A percentile compares a stretch with the other conserved stretches of the same genome.
Conservation (phyloP, 768 basidiomycete genomes). For the Paxillus involutus region DNA sequence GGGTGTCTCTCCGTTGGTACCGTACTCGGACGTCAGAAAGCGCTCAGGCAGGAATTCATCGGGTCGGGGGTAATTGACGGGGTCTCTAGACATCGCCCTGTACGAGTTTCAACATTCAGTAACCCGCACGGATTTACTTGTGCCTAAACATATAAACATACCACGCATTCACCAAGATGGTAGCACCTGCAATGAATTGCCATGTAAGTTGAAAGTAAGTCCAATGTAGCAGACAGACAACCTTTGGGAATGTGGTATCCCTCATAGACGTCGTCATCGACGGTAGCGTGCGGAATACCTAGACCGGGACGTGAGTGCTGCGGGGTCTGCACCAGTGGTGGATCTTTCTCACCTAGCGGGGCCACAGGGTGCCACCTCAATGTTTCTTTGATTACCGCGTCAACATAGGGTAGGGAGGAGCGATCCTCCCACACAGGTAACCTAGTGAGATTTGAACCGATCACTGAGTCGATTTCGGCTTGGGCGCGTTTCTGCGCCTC, state of each 20-base stretch:
- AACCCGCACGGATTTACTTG: no score
- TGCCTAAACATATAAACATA: not conserved
- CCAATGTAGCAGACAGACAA: not conserved
- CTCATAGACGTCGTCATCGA: slow-evolving; percentile 39
- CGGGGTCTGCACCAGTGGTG: no score
- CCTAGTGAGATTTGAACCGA: slow-evolving; percentile 4
- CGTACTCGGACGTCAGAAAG: slow-evolving; percentile 12
- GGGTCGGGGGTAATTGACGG: slow-evolving; percentile 33
- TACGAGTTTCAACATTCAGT: not conserved
- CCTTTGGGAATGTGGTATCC: slow-evolving; percentile 48
- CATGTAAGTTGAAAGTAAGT: not conserved
- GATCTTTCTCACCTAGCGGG: slow-evolving; percentile 6
- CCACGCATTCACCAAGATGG: slow-evolving; percentile 4
- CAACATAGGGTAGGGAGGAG: slow-evolving; percentile 5
- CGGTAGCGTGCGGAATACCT: slow-evolving; percentile 27
- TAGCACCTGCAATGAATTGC: not conserved
- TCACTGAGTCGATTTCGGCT: slow-evolving; percentile 12
- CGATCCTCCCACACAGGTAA: slow-evolving; percentile 16
- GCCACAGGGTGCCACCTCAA: slow-evolving; percentile 11
- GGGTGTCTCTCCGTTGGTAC: not conserved
- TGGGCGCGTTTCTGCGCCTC: slow-evolving; percentile 15
- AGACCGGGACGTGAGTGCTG: not conserved
- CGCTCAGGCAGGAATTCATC: slow-evolving; percentile 34
- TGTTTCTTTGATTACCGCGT: slow-evolving; percentile 12
- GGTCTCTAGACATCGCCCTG: slow-evolving; percentile 35